phyloP scores from a whole-genome alignment of 2,329 filamentous ascomycete species.

The Pseudocercospora macadamiae region DNA sequence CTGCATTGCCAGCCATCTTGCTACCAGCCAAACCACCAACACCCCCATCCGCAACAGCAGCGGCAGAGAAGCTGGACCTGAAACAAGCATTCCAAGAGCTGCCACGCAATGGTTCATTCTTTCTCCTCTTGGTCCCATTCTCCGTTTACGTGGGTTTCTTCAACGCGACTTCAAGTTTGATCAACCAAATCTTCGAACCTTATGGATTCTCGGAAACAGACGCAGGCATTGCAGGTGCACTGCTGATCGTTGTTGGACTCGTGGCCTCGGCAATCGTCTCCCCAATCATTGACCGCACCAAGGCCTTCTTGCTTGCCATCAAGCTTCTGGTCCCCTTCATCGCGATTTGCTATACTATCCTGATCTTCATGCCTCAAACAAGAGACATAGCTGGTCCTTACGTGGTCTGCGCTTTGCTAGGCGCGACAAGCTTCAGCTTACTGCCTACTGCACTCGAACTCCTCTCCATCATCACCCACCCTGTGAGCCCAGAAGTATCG shows the following conservation, averaged over 20 bases:
- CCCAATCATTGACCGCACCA: constrained; percentile 82
- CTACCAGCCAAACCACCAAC: constrained; percentile 76
- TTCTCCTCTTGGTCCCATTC: constrained; percentile 80
- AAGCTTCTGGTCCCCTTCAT: constrained; percentile 76
- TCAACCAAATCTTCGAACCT: constrained; percentile 87
- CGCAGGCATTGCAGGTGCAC: constrained; percentile 84
- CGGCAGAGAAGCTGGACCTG: constrained; percentile 57
- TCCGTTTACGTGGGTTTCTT: constrained; percentile 86
- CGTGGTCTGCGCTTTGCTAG: constrained; percentile 73
- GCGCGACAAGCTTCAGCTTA: constrained; percentile 77
- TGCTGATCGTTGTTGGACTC: constrained; percentile 88
- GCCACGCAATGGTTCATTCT: constrained; percentile 69
- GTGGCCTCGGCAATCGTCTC: constrained; percentile 74
- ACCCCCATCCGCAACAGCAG: constrained; percentile 70
- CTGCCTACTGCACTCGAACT: constrained; percentile 86
- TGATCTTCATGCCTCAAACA: constrained; percentile 78
- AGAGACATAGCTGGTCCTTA: constrained; percentile 68
- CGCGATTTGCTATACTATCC: constrained; percentile 66
- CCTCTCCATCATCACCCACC: constrained; percentile 83
- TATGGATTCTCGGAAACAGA: constrained; percentile 83
- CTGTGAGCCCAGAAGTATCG: constrained; percentile 82
- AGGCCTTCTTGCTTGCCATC: constrained; percentile 74
- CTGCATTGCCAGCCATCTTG: constrained; percentile 76
- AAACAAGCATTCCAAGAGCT: constrained; percentile 54
- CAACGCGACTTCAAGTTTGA: constrained; percentile 83